These are phyloP conservation scores for Colletotrichum karsti DNA, from an alignment of 2,329 filamentous ascomycete species.

Conservation along the genomic window DNA sequence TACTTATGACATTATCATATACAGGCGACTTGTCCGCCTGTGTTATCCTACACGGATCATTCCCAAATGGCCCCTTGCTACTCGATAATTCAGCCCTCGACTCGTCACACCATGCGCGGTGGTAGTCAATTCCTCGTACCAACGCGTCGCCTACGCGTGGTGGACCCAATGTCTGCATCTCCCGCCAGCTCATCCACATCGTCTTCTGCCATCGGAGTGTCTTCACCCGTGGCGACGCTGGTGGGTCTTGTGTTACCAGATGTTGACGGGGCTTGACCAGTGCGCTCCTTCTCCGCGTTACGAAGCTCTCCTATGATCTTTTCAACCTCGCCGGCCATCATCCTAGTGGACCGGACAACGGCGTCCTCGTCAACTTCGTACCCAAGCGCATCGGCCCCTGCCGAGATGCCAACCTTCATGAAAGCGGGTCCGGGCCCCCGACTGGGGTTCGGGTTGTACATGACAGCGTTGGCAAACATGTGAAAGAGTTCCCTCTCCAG, in stretches of 20 bases:
- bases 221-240: constrained; percentile 50
- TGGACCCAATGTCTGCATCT: constrained; percentile 45
- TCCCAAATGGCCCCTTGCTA: neutral
- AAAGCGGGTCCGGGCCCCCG: constrained; percentile 74
- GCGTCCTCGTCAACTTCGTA: constrained; percentile 83
- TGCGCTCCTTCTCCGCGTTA: constrained; percentile 71
- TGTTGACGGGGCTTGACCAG: constrained; percentile 43
- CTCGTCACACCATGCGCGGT: constrained; percentile 1
- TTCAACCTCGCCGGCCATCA: constrained; percentile 91
- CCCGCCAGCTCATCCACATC: constrained; percentile 54
- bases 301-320: constrained; percentile 79
- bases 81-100: neutral
- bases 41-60: constrained; percentile 10
- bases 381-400: constrained; percentile 58
- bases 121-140: constrained; percentile 42
- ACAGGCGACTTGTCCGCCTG: neutral
- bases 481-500: constrained; percentile 92
- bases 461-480: constrained; percentile 98
- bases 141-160: constrained; percentile 46
- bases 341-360: constrained; percentile 85
- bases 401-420: constrained; percentile 44
- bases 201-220: constrained; percentile 52
- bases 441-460: constrained; percentile 92
- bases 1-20: constrained; percentile 12
- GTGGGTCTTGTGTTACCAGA: constrained; percentile 39